Percentiles rank a stretch among this genome's conserved stretches.
Conservation (phyloP, 1,284 basidiomycete genomes). For the Pisolithus thermaeus region DNA sequence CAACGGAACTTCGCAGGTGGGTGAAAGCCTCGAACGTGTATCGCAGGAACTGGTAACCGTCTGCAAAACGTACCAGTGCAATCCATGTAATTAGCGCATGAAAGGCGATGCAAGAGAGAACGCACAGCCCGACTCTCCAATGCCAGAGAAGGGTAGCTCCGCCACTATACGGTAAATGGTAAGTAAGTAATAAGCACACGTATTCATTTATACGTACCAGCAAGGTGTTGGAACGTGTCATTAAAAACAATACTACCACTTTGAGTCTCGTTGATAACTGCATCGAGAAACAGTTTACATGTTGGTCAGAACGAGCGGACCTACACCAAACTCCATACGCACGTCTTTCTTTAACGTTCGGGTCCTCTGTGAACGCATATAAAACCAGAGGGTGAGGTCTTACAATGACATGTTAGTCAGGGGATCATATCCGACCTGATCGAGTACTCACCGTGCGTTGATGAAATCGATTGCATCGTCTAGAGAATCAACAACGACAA, state of each 20-base stretch:
- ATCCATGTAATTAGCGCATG: not conserved
- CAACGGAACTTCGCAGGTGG: constrained; percentile 38
- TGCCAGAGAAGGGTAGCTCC: constrained; percentile 26
- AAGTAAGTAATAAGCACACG: not conserved
- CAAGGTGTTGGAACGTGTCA: constrained; percentile 45
- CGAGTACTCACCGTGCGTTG: constrained; percentile 34
- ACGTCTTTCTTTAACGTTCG: constrained; percentile 16
- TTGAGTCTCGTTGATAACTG: constrained; percentile 42
- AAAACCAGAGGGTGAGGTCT: constrained; percentile 24
- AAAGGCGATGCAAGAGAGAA: constrained; percentile 21
- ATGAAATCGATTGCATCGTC: constrained; percentile 35
- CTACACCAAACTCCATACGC: constrained; percentile 2
- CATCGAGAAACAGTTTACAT: not conserved
- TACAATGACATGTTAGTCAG: constrained; percentile 2
- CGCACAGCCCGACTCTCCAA: constrained; percentile 43
- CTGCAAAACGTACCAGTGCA: constrained; percentile 17
- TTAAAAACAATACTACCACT: constrained; percentile 52
- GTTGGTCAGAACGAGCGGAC: constrained; percentile 1
- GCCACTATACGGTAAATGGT: constrained; percentile 2
- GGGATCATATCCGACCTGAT: no score
- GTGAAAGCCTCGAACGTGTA: constrained; percentile 44
- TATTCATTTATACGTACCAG: constrained; percentile 9
- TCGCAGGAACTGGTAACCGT: constrained; percentile 40
- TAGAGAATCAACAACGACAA: constrained; percentile 51
- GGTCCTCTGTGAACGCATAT: constrained; percentile 29